These are phyloP conservation scores for Diaporthe capsici DNA, from an alignment of 2,329 filamentous ascomycete species.

Conservation along the genomic window DNA sequence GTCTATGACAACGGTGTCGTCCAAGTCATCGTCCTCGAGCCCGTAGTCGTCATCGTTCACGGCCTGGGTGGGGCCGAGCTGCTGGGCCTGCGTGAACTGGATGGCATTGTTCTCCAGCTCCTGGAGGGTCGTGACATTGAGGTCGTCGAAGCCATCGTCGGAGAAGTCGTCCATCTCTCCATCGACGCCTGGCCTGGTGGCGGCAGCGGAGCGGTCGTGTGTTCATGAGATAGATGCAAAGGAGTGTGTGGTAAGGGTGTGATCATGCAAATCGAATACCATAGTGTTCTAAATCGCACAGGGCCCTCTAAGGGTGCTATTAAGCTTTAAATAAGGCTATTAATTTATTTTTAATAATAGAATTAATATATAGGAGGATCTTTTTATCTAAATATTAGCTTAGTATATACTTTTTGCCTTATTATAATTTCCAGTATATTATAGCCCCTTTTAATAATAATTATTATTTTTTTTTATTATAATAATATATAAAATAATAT, in stretches of 20 bases:
- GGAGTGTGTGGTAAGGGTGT: neutral
- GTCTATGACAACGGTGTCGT: slow-evolving; percentile 70
- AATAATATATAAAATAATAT: too few species aligned
- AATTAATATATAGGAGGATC: too few species aligned
- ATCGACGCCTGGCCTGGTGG: slow-evolving; percentile 19
- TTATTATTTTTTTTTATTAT: too few species aligned
- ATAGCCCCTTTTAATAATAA: too few species aligned
- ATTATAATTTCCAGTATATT: too few species aligned
- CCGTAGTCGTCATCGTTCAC: slow-evolving; percentile 54
- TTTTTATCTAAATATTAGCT: too few species aligned
- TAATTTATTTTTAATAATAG: too few species aligned
- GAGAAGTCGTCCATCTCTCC: slow-evolving; percentile 70
- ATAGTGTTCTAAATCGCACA: too few species aligned
- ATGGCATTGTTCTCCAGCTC: slow-evolving; percentile 76
- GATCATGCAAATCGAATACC: too few species aligned
- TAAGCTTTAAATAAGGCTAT: too few species aligned
- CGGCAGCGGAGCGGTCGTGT: neutral
- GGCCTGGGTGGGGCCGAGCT: slow-evolving; percentile 47
- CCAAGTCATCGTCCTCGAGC: slow-evolving; percentile 71
- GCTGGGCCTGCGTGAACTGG: slow-evolving; percentile 68
- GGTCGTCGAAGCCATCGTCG: slow-evolving; percentile 74
- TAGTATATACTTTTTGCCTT: too few species aligned
- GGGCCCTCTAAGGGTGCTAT: too few species aligned
- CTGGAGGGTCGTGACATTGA: slow-evolving; percentile 69
- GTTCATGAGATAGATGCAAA: neutral